Evolutionary conservation across 1,139 yeast genomes (phyloP).

Genomic region (Meyerozyma sp.): DNA sequence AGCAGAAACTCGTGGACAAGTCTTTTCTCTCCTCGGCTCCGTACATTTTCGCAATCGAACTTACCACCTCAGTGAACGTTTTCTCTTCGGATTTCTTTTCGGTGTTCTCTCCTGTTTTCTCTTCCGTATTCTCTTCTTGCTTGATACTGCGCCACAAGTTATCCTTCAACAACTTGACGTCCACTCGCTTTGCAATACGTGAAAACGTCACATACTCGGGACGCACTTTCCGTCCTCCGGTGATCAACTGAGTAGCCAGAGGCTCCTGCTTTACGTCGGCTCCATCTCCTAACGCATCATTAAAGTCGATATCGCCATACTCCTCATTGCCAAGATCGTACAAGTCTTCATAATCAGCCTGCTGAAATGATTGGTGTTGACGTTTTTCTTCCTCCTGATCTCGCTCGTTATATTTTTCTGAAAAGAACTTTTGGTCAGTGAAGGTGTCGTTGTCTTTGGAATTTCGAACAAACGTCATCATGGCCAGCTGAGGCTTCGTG

Average conservation of each 20-base stretch:
- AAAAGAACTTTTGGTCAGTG: slow-evolving; percentile 75
- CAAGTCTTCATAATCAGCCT: slow-evolving; percentile 41
- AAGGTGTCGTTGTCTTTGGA: slow-evolving; percentile 13
- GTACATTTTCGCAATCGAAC: slow-evolving; percentile 50
- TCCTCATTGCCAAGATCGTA: slow-evolving; percentile 36
- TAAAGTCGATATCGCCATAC: slow-evolving; percentile 40
- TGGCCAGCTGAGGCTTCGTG: slow-evolving; percentile 54
- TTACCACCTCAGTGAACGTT: slow-evolving; percentile 43
- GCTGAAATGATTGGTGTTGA: slow-evolving; percentile 35
- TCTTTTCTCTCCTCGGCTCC: slow-evolving; percentile 50
- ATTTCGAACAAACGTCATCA: slow-evolving; percentile 25
- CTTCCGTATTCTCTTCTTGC: slow-evolving; percentile 7
- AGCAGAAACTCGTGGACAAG: slow-evolving; percentile 81
- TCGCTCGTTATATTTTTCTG: slow-evolving; percentile 51
- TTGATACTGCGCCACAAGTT: slow-evolving; percentile 70
- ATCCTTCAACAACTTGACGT: slow-evolving; percentile 72
- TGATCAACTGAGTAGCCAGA: slow-evolving; percentile 24
- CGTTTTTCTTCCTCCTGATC: slow-evolving; percentile 31
- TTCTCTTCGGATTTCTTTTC: slow-evolving; percentile 4
- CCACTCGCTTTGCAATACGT: slow-evolving; percentile 78
- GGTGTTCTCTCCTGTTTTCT: background rate
- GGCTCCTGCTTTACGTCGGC: slow-evolving; percentile 16
- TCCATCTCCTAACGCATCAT: slow-evolving; percentile 35
- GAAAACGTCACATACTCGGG: slow-evolving; percentile 73
- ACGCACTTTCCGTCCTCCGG: slow-evolving; percentile 39